A percentile compares a stretch with the other conserved stretches of the same genome.
These are phyloP conservation scores for Hypoxylon lienhwacheense DNA, from an alignment of 495 filamentous ascomycete genomes.

Conservation along the genomic window DNA sequence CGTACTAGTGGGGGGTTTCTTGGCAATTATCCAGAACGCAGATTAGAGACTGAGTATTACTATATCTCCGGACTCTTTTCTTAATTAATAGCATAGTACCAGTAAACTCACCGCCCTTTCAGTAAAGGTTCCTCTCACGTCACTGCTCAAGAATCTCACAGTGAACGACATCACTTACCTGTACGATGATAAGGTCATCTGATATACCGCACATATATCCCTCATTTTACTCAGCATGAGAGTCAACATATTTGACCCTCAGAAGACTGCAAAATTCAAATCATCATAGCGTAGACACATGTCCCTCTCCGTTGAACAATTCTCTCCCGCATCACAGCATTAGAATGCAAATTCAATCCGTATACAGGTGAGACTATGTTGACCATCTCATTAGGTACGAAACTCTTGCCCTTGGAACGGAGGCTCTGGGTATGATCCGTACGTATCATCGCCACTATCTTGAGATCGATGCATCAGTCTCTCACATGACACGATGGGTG, in stretches of 20 bases:
- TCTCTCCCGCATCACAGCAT: conserved; percentile 15
- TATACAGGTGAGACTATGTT: conserved; percentile 8
- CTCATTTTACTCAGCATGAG: not conserved
- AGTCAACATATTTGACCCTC: conserved; percentile 1
- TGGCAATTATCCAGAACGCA: too few relatives aligned
- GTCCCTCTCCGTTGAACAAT: conserved; percentile 21
- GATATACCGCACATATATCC: conserved; percentile 4
- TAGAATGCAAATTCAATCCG: conserved; percentile 11
- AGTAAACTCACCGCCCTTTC: conserved; percentile 27
- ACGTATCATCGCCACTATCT: conserved; percentile 5
- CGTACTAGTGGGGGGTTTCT: conserved; percentile 27
- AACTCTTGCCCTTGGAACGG: not conserved
- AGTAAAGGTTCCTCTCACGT: conserved; percentile 8
- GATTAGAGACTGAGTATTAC: conserved; percentile 4
- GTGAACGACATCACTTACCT: conserved; percentile 18
- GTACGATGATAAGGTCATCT: conserved; percentile 2
- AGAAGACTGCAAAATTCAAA: too few relatives aligned
- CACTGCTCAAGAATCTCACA: conserved; percentile 12
- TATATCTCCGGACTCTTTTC: conserved; percentile 12
- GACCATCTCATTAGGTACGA: not conserved
- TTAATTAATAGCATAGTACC: conserved; percentile 8
- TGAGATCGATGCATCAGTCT: conserved; percentile 9
- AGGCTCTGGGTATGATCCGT: conserved; percentile 6
- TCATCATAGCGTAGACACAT: conserved; percentile 21
- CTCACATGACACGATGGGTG: conserved; percentile 5